Evolutionary conservation across 345 rosid species (phyloP).

Genomic region (Populus nigra): DNA sequence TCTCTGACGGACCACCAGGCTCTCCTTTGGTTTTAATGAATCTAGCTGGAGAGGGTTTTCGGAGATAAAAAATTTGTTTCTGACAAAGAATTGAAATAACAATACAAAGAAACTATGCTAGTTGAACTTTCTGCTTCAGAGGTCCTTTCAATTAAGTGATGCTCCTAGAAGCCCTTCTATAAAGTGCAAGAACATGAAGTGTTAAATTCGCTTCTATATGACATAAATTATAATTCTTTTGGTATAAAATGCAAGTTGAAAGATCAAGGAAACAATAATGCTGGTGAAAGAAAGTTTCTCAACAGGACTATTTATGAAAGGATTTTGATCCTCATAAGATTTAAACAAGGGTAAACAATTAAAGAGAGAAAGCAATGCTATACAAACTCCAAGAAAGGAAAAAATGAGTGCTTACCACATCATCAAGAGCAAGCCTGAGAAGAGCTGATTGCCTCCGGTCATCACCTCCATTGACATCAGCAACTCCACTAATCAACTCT

Average conservation of each 20-base stretch:
- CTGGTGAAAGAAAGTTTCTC: not conserved
- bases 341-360: too few relatives aligned
- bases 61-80: not conserved
- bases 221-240: not conserved
- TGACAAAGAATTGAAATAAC: not conserved
- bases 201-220: not conserved
- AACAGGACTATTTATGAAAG: not conserved
- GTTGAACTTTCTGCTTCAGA: not conserved
- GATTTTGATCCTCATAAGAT: not conserved
- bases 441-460: constrained; percentile 67
- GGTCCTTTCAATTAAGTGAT: not conserved
- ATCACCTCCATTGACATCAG: constrained; percentile 70
- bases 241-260: not conserved
- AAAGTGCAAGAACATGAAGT: not conserved
- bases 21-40: constrained; percentile 92
- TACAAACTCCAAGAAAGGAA: not conserved
- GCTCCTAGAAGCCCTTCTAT: not conserved
- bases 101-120: not conserved
- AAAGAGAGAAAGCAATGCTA: not conserved
- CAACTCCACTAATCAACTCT: constrained; percentile 71
- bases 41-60: constrained; percentile 54
- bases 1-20: constrained; percentile 84
- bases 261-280: not conserved
- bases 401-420: constrained; percentile 55
- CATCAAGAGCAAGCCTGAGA: constrained; percentile 96